Evolutionary conservation across 768 basidiomycete species (phyloP).

Genomic region (Mycena crocata): DNA sequence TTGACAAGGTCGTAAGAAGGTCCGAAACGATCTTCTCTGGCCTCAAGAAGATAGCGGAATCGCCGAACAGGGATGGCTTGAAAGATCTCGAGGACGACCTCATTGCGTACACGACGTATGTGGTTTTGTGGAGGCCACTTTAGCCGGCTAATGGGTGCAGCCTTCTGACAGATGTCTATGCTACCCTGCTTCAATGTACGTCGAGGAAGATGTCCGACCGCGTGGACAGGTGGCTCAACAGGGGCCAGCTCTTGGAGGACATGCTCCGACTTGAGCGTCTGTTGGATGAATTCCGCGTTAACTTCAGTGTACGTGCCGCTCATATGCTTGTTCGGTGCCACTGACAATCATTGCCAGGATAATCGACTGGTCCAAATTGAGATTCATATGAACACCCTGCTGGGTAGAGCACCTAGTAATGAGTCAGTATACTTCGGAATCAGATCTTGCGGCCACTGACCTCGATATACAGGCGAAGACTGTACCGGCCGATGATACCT

Average conservation of each 20-base stretch:
- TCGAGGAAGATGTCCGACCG: constrained; percentile 26
- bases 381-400: constrained; percentile 32
- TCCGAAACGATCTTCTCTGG: constrained; percentile 27
- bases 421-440: constrained; percentile 13
- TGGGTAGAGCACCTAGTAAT: constrained; percentile 13
- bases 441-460: background rate
- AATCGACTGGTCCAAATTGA: constrained; percentile 31
- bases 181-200: constrained; percentile 26
- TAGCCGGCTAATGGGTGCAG: constrained; percentile 4
- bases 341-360: constrained; percentile 15
- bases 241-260: constrained; percentile 28
- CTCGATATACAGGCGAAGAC: background rate
- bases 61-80: constrained; percentile 25
- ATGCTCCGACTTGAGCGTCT: constrained; percentile 33
- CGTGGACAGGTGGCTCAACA: constrained; percentile 27
- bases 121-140: background rate
- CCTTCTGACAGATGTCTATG: constrained; percentile 20
- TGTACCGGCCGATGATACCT: constrained; percentile 25
- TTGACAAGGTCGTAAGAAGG: constrained; percentile 31
- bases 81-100: constrained; percentile 30
- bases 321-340: background rate
- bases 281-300: constrained; percentile 33
- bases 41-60: constrained; percentile 19
- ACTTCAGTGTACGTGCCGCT: constrained; percentile 28
- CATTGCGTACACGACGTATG: constrained; percentile 21